Percentiles rank a stretch among this genome's conserved stretches.
These are phyloP conservation scores for Solanum hybrid DNA, from an alignment of 305 asterid genomes.

Conservation along the genomic window DNA sequence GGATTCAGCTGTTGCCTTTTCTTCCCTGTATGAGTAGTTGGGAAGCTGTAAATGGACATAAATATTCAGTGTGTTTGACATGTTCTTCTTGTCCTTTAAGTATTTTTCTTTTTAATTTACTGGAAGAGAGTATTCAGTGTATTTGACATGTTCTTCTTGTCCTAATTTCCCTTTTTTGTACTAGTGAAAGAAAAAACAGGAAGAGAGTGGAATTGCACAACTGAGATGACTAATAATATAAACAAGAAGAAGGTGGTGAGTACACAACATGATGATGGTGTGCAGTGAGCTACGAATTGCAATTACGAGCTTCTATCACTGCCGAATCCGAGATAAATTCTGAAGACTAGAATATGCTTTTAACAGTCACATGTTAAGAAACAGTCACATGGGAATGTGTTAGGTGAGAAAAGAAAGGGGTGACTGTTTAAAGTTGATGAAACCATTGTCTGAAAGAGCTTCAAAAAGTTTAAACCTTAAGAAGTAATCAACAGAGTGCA, in stretches of 20 bases:
- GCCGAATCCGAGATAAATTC: background rate
- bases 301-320: background rate
- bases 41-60: background rate
- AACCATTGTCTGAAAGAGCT: background rate
- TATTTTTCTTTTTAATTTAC: background rate
- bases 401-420: background rate
- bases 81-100: background rate
- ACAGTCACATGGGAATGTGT: background rate
- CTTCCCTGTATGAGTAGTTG: slow-evolving; percentile 49
- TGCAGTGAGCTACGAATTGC: background rate
- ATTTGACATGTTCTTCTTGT: background rate
- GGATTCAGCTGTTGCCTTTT: slow-evolving; percentile 80
- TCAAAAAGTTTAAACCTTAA: background rate
- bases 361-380: background rate
- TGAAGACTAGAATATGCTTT: background rate
- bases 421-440: background rate
- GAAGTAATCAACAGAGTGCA: background rate
- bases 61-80: background rate
- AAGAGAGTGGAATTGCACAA: background rate
- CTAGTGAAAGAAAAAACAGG: background rate
- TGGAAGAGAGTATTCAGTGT: background rate
- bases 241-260: background rate
- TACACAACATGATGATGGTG: background rate
- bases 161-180: background rate
- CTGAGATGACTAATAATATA: background rate